A percentile compares a stretch with the other conserved stretches of the same genome.
phyloP scores from a whole-genome alignment of 108 stramenopile genomes.

The Bacterosira constricta region DNA sequence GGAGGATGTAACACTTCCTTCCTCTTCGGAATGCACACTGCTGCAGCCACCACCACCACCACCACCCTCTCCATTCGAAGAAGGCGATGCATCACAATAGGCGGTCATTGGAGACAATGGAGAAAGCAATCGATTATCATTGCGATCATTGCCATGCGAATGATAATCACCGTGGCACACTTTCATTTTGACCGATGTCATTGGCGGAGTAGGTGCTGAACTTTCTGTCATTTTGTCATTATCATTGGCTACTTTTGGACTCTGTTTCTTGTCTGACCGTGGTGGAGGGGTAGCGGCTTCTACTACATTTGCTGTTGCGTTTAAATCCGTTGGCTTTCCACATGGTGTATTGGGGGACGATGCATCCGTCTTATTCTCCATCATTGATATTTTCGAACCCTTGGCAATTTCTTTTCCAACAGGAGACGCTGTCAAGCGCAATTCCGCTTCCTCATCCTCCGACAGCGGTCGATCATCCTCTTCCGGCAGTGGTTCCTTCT shows the following conservation, averaged over 20 bases:
- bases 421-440: background rate
- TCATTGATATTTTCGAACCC: background rate
- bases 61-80: background rate
- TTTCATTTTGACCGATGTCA: conserved; percentile 22
- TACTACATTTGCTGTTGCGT: too few relatives aligned
- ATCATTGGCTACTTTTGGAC: too few relatives aligned
- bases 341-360: background rate
- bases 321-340: background rate
- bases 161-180: too few relatives aligned
- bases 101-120: background rate
- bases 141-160: background rate
- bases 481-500: background rate
- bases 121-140: background rate
- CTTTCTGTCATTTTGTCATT: conserved; percentile 1
- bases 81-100: background rate
- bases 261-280: too few relatives aligned
- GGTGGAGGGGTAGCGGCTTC: too few relatives aligned
- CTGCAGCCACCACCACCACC: background rate
- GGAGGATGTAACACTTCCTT: background rate
- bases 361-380: background rate
- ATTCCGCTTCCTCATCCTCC: background rate
- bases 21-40: background rate
- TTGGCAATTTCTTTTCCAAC: background rate
- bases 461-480: background rate
- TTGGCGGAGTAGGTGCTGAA: conserved; percentile 1